Evolutionary conservation across 345 rosid genomes (phyloP).

Genomic region (Jatropha curcas): DNA sequence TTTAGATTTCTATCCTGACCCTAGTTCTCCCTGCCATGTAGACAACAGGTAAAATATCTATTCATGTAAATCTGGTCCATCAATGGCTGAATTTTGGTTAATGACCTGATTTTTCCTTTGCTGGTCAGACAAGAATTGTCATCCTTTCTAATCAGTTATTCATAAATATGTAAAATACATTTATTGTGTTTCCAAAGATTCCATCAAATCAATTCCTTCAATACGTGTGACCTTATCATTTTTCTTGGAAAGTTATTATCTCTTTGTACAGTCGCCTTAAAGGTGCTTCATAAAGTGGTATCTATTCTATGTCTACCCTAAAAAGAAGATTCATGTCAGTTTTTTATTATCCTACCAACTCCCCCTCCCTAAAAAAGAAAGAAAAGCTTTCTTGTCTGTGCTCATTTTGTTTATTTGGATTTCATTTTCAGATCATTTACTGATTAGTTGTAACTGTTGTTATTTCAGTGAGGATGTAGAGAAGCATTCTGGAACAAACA

Average conservation of each 20-base stretch:
- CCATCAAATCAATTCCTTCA: too few relatives aligned
- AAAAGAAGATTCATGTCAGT: not conserved
- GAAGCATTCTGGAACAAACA: conserved; percentile 24
- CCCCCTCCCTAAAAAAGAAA: not conserved
- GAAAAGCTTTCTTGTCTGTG: not conserved
- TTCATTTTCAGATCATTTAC: not conserved
- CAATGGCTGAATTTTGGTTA: too few relatives aligned
- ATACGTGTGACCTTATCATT: too few relatives aligned
- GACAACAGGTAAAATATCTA: conserved; percentile 52
- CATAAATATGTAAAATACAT: too few relatives aligned
- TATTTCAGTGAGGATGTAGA: conserved; percentile 45
- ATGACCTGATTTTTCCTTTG: not conserved
- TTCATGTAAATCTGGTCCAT: not conserved
- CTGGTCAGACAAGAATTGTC: not conserved
- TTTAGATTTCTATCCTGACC: conserved; percentile 83
- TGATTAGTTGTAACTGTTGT: not conserved
- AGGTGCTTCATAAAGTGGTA: too few relatives aligned
- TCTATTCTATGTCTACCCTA: too few relatives aligned
- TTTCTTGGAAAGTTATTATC: too few relatives aligned
- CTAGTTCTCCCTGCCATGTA: conserved; percentile 82
- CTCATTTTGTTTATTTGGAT: not conserved
- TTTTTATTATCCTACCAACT: not conserved
- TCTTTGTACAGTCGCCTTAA: too few relatives aligned
- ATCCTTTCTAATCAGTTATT: too few relatives aligned
- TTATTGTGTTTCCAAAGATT: too few relatives aligned